These are phyloP conservation scores for Rhizophagus prolifer DNA, from an alignment of 192 early-diverging fungal genomes.

Conservation along the genomic window DNA sequence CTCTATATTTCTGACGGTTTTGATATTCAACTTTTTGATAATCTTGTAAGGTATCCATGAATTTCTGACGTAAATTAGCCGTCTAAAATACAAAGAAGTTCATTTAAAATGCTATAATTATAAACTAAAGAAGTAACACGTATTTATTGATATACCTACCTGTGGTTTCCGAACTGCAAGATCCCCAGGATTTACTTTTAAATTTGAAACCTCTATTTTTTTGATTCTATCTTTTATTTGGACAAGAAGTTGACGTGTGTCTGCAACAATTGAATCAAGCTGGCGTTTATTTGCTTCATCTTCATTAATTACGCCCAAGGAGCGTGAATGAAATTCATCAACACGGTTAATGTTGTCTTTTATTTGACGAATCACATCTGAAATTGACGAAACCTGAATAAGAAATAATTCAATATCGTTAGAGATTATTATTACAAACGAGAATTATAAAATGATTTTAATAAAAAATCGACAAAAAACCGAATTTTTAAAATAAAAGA, in stretches of 20 bases:
- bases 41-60: conserved; percentile 65
- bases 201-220: conserved; percentile 26
- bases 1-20: conserved; percentile 81
- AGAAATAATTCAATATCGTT: not conserved
- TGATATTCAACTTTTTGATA: conserved; percentile 79
- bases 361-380: conserved; percentile 21
- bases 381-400: conserved; percentile 28
- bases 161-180: conserved; percentile 15
- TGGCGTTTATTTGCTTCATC: conserved; percentile 40
- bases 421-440: not conserved
- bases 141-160: conserved; percentile 21
- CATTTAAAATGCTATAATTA: conserved; percentile 3
- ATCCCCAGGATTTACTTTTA: conserved; percentile 12
- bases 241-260: conserved; percentile 39
- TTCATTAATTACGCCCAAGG: conserved; percentile 36
- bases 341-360: conserved; percentile 38
- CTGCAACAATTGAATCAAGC: conserved; percentile 35
- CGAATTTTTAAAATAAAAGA: not conserved
- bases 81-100: conserved; percentile 41
- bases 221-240: conserved; percentile 52
- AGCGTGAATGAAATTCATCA: conserved; percentile 39
- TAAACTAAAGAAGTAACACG: not conserved
- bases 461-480: too few relatives aligned
- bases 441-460: too few relatives aligned
- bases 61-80: conserved; percentile 56